Percentiles rank a stretch among this genome's conserved stretches.
Evolutionary conservation across 2,329 filamentous ascomycete genomes (phyloP).

Genomic region (Pezizomycotina sp.): DNA sequence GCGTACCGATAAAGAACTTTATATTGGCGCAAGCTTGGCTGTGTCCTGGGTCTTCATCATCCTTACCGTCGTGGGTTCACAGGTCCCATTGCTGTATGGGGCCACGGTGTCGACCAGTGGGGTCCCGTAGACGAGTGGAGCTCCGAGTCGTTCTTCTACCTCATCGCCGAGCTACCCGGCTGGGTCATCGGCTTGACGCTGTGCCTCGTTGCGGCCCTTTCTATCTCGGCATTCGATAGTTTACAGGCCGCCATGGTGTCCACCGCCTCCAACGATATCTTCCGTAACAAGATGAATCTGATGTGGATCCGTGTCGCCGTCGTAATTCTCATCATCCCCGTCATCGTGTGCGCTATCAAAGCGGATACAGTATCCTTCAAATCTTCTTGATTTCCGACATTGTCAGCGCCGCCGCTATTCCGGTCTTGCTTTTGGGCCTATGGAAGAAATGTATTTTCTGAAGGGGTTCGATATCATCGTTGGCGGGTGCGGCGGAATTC

Average conservation of each 20-base stretch:
- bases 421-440: slow-evolving; percentile 51
- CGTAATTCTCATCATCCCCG: slow-evolving; percentile 55
- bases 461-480: slow-evolving; percentile 65
- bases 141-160: slow-evolving; percentile 56
- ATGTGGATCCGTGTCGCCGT: slow-evolving; percentile 56
- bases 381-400: slow-evolving; percentile 73
- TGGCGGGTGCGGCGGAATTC: slow-evolving; percentile 58
- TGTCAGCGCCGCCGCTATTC: slow-evolving; percentile 58
- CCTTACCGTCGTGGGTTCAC: slow-evolving; percentile 52
- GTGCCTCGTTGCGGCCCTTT: slow-evolving; percentile 63
- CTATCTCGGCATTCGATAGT: slow-evolving; percentile 62
- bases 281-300: slow-evolving; percentile 63
- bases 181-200: slow-evolving; percentile 75
- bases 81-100: slow-evolving; percentile 63
- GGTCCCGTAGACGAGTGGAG: slow-evolving; percentile 42
- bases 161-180: slow-evolving; percentile 52
- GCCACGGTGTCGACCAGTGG: slow-evolving; percentile 41
- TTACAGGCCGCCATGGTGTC: slow-evolving; percentile 72
- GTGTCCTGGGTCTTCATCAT: slow-evolving; percentile 49
- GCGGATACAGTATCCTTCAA: slow-evolving; percentile 51
- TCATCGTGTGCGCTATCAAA: slow-evolving; percentile 56
- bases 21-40: slow-evolving; percentile 56
- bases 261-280: slow-evolving; percentile 69
- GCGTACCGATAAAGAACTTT: slow-evolving; percentile 60
- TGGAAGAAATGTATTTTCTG: slow-evolving; percentile 51